phyloP scores from a whole-genome alignment of 495 filamentous ascomycete species.

The Tuber indicum region DNA sequence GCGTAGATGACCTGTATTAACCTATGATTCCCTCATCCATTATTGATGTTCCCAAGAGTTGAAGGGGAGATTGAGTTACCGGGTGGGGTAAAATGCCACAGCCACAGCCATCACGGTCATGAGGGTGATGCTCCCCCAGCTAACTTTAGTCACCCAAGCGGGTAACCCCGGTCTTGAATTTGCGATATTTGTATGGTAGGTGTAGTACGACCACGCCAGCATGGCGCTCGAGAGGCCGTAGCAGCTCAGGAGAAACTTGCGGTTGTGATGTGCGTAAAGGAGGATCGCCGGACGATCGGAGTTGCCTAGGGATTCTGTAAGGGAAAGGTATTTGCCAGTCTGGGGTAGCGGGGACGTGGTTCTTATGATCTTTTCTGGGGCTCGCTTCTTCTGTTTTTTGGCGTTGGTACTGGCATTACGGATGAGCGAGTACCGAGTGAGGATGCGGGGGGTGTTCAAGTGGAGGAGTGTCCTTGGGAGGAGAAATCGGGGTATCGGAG shows the following conservation, averaged over 20 bases:
- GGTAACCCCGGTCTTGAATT: conserved; percentile 21
- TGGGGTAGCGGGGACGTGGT: neutral
- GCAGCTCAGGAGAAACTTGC: conserved; percentile 24
- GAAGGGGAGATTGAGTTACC: conserved; percentile 7
- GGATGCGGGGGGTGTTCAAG: neutral
- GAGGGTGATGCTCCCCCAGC: conserved; percentile 52
- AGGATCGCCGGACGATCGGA: conserved; percentile 22
- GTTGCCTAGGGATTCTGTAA: conserved; percentile 23
- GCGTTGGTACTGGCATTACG: neutral
- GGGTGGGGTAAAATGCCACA: conserved; percentile 29
- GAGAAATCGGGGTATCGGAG: neutral
- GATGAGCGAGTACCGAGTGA: neutral
- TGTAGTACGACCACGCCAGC: conserved; percentile 26
- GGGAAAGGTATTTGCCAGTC: conserved; percentile 22
- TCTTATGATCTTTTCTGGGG: conserved; percentile 38
- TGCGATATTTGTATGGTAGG: conserved; percentile 27
- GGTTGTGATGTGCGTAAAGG: conserved; percentile 26
- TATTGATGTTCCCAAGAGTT: conserved; percentile 2
- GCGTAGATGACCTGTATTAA: conserved; percentile 34
- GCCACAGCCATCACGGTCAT: conserved; percentile 50
- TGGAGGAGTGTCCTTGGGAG: neutral
- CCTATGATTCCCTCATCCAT: conserved; percentile 17
- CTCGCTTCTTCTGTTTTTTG: conserved; percentile 22
- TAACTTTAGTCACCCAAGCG: conserved; percentile 22
- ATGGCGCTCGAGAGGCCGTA: conserved; percentile 28